phyloP scores from a whole-genome alignment of 2,329 filamentous ascomycete genomes.

The Coleophoma crateriformis region DNA sequence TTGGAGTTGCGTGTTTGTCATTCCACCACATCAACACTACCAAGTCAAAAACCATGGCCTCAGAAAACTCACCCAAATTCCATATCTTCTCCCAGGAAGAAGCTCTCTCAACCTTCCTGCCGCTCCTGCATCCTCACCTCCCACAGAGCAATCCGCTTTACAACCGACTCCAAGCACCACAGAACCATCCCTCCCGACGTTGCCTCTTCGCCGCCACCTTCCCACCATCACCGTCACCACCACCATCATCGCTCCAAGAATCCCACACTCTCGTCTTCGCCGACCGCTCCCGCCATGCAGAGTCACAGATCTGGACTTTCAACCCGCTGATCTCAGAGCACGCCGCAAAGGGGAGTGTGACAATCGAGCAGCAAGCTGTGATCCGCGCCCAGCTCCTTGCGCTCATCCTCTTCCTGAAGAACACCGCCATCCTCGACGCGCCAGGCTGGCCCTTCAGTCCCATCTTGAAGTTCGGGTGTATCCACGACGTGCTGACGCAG shows the following conservation, averaged over 20 bases:
- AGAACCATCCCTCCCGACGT: slow-evolving; percentile 17
- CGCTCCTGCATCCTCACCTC: slow-evolving; percentile 15
- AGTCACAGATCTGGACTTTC: slow-evolving; percentile 25
- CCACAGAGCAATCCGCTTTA: slow-evolving; percentile 21
- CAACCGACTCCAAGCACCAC: slow-evolving; percentile 22
- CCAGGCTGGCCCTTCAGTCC: slow-evolving; percentile 24
- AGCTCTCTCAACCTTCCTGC: slow-evolving; percentile 15
- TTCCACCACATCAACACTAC: too few species aligned
- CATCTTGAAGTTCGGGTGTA: slow-evolving; percentile 16
- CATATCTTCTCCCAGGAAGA: slow-evolving; percentile 10
- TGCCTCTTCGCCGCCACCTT: slow-evolving; percentile 25
- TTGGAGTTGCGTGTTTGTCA: too few species aligned
- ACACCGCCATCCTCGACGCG: slow-evolving; percentile 15
- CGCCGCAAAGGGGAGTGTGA: slow-evolving; percentile 4
- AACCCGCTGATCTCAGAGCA: slow-evolving; percentile 14
- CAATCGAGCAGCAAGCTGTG: not conserved
- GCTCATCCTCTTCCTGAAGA: slow-evolving; percentile 14
- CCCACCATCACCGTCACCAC: slow-evolving; percentile 3
- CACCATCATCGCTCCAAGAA: slow-evolving; percentile 1
- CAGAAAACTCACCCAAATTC: not conserved
- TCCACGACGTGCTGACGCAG: slow-evolving; percentile 12
- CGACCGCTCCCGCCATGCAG: slow-evolving; percentile 21
- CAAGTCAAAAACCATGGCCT: too few species aligned
- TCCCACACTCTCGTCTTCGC: slow-evolving; percentile 22
- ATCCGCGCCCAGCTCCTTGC: slow-evolving; percentile 10